Evolutionary conservation across 1,284 basidiomycete genomes (phyloP).

Genomic region (Ganoderma sinense): DNA sequence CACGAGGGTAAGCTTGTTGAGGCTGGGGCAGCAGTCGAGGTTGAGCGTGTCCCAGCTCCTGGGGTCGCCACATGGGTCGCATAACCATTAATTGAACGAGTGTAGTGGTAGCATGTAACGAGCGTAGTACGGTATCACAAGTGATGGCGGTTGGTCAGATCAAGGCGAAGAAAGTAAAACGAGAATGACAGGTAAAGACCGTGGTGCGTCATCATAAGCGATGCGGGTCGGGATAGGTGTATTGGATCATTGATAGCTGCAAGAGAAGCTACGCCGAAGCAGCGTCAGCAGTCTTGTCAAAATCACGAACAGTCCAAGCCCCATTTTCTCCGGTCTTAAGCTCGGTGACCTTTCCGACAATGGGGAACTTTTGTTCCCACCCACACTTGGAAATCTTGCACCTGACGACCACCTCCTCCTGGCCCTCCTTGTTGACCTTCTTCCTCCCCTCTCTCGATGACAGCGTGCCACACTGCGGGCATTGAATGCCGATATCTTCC

Average conservation of each 20-base stretch:
- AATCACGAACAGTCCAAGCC: neutral
- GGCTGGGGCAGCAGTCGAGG: neutral
- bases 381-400: neutral
- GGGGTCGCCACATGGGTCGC: too few species aligned
- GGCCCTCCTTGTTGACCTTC: neutral
- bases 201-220: too few species aligned
- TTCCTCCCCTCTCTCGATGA: neutral
- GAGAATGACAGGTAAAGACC: too few species aligned
- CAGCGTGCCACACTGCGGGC: neutral
- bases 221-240: too few species aligned
- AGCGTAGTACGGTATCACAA: too few species aligned
- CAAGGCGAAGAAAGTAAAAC: too few species aligned
- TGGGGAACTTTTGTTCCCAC: neutral
- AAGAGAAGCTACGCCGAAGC: too few species aligned
- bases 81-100: too few species aligned
- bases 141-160: too few species aligned
- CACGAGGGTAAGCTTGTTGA: constrained; percentile 7
- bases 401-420: neutral
- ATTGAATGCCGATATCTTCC: neutral
- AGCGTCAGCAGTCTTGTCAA: too few species aligned
- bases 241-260: too few species aligned
- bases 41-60: neutral
- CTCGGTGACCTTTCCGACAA: neutral
- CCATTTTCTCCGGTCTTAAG: neutral
- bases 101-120: too few species aligned